Percentiles rank a stretch among this genome's conserved stretches.
These are phyloP conservation scores for Malassezia cuniculi DNA, from an alignment of 1,284 basidiomycete species.

Conservation along the genomic window DNA sequence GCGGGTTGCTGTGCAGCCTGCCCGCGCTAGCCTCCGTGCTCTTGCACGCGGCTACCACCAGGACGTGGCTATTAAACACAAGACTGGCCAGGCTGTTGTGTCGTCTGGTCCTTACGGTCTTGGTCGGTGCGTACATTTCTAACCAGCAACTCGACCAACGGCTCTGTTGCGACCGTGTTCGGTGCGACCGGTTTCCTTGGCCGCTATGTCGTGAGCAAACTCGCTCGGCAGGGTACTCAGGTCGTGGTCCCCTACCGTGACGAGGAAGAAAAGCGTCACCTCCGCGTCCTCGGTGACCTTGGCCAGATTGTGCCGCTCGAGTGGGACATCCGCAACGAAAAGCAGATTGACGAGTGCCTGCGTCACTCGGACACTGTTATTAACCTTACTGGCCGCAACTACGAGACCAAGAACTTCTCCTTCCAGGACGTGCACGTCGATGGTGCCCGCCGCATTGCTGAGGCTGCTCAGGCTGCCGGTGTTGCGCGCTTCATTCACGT, in stretches of 20 bases:
- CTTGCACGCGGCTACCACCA: constrained; percentile 20
- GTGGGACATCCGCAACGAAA: constrained; percentile 77
- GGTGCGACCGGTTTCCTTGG: constrained; percentile 92
- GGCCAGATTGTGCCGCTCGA: constrained; percentile 95
- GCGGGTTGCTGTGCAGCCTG: not conserved
- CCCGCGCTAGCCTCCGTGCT: no score
- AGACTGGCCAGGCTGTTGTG: constrained; percentile 40
- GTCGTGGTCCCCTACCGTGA: constrained; percentile 92
- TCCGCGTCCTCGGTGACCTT: constrained; percentile 87
- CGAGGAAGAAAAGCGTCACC: constrained; percentile 79
- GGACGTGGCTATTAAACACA: constrained; percentile 41
- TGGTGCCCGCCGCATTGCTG: constrained; percentile 60
- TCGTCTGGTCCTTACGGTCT: constrained; percentile 39
- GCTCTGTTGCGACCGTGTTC: constrained; percentile 85
- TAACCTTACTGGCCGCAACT: constrained; percentile 78
- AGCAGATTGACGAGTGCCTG: constrained; percentile 83
- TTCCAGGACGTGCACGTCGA: constrained; percentile 64
- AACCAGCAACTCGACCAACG: constrained; percentile 33
- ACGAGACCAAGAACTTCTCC: constrained; percentile 81
- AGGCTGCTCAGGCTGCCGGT: constrained; percentile 61
- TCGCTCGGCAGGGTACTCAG: constrained; percentile 75
- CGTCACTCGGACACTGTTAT: constrained; percentile 95
- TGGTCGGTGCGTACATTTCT: constrained; percentile 25
- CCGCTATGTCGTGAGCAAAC: constrained; percentile 63
- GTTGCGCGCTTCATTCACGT: constrained; percentile 82